phyloP scores from a whole-genome alignment of 192 early-diverging fungal genomes.

The Gigaspora rosea region DNA sequence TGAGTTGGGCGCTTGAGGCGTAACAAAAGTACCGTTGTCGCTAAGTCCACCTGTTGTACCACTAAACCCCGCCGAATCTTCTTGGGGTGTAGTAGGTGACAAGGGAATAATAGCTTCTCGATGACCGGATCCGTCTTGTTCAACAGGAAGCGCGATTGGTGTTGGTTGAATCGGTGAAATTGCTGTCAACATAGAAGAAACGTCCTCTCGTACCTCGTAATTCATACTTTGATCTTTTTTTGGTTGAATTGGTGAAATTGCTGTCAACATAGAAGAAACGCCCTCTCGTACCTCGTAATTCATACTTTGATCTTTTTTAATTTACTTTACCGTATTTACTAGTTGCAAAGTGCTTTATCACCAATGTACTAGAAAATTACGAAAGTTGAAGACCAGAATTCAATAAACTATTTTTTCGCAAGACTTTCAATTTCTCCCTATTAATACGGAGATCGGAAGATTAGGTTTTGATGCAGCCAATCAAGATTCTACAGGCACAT shows the following conservation, averaged over 20 bases:
- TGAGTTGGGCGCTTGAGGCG: constrained; percentile 7
- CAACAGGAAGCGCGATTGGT: constrained; percentile 4
- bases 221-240: not conserved
- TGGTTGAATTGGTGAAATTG: not conserved
- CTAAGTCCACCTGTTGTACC: not conserved
- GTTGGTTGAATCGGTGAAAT: not conserved
- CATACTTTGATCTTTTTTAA: not conserved
- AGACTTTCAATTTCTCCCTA: not conserved
- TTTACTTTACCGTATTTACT: too few relatives aligned
- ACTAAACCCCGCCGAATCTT: constrained; percentile 8
- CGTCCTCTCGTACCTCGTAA: not conserved
- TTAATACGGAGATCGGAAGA: too few relatives aligned
- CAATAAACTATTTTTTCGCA: too few relatives aligned
- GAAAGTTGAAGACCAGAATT: too few relatives aligned
- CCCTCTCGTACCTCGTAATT: not conserved
- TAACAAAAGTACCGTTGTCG: not conserved
- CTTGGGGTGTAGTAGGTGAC: not conserved
- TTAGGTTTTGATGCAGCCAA: too few relatives aligned
- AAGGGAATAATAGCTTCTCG: not conserved
- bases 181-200: not conserved
- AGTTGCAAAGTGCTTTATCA: too few relatives aligned
- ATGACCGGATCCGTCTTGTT: constrained; percentile 17
- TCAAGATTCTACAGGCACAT: too few relatives aligned
- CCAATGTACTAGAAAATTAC: too few relatives aligned
- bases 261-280: not conserved